A percentile compares a stretch with the other conserved stretches of the same genome.
These are phyloP conservation scores for Oidium heveae DNA, from an alignment of 2,329 filamentous ascomycete species.

Conservation along the genomic window DNA sequence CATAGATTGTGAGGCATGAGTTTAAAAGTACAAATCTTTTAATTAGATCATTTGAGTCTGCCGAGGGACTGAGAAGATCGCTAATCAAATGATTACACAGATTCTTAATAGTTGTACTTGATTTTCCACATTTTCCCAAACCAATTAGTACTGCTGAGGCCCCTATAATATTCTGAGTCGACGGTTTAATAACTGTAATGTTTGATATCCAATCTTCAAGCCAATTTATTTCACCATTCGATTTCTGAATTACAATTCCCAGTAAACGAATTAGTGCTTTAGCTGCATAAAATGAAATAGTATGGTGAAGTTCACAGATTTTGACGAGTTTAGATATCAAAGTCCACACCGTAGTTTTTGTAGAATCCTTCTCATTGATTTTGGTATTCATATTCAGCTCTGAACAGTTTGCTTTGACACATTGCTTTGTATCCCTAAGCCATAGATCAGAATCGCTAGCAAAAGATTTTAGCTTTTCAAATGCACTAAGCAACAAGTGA, in stretches of 20 bases:
- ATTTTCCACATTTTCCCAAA: constrained; percentile 22
- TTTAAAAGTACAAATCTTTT: constrained; percentile 28
- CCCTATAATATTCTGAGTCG: constrained; percentile 21
- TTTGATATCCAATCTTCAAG: constrained; percentile 24
- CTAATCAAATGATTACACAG: constrained; percentile 35
- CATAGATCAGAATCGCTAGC: not conserved
- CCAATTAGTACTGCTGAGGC: constrained; percentile 26
- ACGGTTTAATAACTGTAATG: constrained; percentile 22
- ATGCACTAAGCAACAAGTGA: not conserved
- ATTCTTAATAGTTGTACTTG: constrained; percentile 23
- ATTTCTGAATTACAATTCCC: constrained; percentile 21
- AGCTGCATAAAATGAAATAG: constrained; percentile 25
- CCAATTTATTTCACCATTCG: constrained; percentile 14
- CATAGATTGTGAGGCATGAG: constrained; percentile 25
- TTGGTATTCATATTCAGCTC: not conserved
- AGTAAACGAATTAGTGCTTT: constrained; percentile 26
- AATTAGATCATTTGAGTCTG: constrained; percentile 20
- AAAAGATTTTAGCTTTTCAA: not conserved
- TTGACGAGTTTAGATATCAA: constrained; percentile 20
- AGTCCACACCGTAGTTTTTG: not conserved
- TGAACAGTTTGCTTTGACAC: not conserved
- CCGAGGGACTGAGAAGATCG: constrained; percentile 27
- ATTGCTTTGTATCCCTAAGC: not conserved
- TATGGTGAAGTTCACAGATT: constrained; percentile 14
- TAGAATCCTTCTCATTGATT: not conserved